Evolutionary conservation across 108 stramenopile species (phyloP), one percentile per base, ranked within the genome.

Genomic region (Bacterosira constricta): DNA sequence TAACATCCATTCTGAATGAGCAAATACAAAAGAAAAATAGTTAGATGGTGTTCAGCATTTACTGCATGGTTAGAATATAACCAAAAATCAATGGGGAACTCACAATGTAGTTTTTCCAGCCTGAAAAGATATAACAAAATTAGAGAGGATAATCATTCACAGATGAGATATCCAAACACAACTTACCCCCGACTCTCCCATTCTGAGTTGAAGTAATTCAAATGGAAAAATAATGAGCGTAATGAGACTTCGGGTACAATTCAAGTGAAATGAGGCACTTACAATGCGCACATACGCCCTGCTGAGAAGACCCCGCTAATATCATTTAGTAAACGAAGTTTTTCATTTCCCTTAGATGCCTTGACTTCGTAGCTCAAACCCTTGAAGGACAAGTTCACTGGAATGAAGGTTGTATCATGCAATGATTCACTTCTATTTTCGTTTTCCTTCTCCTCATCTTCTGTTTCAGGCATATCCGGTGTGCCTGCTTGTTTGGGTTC

Each of bases 201-300:
- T n/a, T n/a, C n/a, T n/a, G n/a, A n/a, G n/a, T n/a, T n/a, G n/a
- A n/a, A n/a, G n/a, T n/a, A n/a, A n/a, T n/a, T n/a, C n/a, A n/a
- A n/a, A n/a, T n/a, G n/a, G n/a, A n/a, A n/a, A n/a, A n/a, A n/a
- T n/a, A n/a, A n/a, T n/a, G n/a, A n/a, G n/a, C n/a, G n/a, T n/a
- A n/a, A n/a, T n/a, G n/a, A n/a, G n/a, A n/a, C n/a, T n/a, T n/a
- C n/a, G n/a, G n/a, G n/a, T n/a, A n/a, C n/a, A n/a, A n/a, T n/a
- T n/a, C n/a, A n/a, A n/a, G n/a, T n/a, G n/a, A n/a, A n/a, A 27
- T 11, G 10, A 11, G 31, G 18, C 12, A 63, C 31, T 42, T 42
- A 45, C 41, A 65, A 61, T 23, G 78, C 78, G 51, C 78, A 79
- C 66, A 79, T 60, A 13, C 73, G 72, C 18, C 78, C 78, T 42